Conservation (phyloP, 2,329 filamentous ascomycete species). For the Cladophialophora yegresii region DNA sequence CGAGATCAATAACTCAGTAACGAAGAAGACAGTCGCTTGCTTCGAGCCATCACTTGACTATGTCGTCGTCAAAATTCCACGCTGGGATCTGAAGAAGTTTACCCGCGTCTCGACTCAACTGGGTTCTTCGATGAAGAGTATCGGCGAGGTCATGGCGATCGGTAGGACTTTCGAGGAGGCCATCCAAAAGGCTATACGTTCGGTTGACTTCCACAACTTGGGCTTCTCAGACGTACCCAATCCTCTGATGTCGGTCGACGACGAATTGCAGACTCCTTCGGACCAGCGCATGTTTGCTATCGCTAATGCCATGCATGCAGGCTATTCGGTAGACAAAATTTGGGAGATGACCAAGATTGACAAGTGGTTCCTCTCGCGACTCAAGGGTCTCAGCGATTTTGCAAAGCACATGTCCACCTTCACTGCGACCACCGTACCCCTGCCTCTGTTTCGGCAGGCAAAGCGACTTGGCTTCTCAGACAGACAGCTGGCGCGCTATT, state of each 20-base stretch:
- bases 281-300: constrained; percentile 97
- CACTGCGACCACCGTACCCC: constrained; percentile 65
- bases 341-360: constrained; percentile 99
- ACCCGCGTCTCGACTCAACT: constrained; percentile 93
- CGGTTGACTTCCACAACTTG: constrained; percentile 91
- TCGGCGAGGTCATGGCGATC: constrained; percentile 98
- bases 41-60: constrained; percentile 99
- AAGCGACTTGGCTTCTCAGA: constrained; percentile 96
- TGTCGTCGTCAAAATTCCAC: constrained; percentile 96
- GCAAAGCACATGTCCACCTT: constrained; percentile 73
- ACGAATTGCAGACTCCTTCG: constrained; percentile 93
- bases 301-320: constrained; percentile 93
- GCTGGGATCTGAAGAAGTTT: constrained; percentile 99
- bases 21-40: constrained; percentile 92
- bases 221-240: constrained; percentile 84
- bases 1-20: constrained; percentile 94
- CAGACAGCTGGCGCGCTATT: constrained; percentile 89
- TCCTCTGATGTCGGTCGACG: constrained; percentile 92
- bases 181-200: constrained; percentile 95
- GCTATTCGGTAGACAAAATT: constrained; percentile 93
- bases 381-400: constrained; percentile 90
- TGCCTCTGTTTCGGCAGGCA: constrained; percentile 72
- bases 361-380: constrained; percentile 93
- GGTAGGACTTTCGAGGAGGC: constrained; percentile 96
- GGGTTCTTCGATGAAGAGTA: constrained; percentile 98